These are phyloP conservation scores for Stenocarpella maydis DNA, from an alignment of 2,329 filamentous ascomycete genomes.

Conservation along the genomic window DNA sequence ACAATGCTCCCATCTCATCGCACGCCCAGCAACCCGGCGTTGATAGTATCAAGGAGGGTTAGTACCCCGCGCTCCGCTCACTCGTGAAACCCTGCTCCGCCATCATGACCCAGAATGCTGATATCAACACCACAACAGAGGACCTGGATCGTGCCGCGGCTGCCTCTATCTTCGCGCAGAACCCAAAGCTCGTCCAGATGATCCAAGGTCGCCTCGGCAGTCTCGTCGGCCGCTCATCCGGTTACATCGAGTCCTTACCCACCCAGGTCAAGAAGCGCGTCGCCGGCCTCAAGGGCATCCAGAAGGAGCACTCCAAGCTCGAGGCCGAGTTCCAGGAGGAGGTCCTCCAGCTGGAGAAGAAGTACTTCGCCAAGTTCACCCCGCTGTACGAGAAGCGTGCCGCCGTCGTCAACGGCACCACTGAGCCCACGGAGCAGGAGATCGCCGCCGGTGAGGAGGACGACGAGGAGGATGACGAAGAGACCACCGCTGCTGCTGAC, in stretches of 20 bases:
- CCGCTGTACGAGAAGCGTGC: conserved; percentile 96
- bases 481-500: conserved; percentile 53
- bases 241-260: conserved; percentile 97
- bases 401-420: conserved; percentile 85
- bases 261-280: conserved; percentile 90
- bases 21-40: conserved; percentile 96
- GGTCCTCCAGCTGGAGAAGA: conserved; percentile 97
- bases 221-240: conserved; percentile 93
- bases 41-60: conserved; percentile 97
- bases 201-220: conserved; percentile 96
- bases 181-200: conserved; percentile 94
- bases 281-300: conserved; percentile 93
- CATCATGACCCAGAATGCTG: conserved; percentile 5
- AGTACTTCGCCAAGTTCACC: conserved; percentile 99
- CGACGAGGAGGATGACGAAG: conserved; percentile 71
- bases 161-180: conserved; percentile 92
- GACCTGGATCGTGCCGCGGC: conserved; percentile 87
- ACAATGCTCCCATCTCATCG: conserved; percentile 95
- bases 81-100: conserved; percentile 4
- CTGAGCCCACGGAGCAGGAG: conserved; percentile 88
- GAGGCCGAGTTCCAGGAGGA: conserved; percentile 99
- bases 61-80: conserved; percentile 42
- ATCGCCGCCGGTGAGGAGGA: conserved; percentile 85
- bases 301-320: conserved; percentile 98
- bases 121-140: conserved; percentile 64